phyloP scores from a whole-genome alignment of 257 asterid species.

The Solanum chiquidenum region DNA sequence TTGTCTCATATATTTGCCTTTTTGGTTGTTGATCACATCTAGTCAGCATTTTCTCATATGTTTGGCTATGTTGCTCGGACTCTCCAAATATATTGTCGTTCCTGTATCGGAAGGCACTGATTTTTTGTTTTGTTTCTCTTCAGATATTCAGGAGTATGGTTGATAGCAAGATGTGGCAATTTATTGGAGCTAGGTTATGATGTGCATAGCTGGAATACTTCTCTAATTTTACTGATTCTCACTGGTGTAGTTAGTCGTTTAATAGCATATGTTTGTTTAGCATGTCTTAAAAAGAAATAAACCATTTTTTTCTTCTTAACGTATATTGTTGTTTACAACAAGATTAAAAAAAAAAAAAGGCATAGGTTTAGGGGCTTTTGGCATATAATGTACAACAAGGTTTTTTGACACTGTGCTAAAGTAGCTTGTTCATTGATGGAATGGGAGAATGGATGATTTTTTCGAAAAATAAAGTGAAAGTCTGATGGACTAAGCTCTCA shows the following conservation, averaged over 20 bases:
- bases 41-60: not conserved
- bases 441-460: not conserved
- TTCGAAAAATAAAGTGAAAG: not conserved
- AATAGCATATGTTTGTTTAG: conserved; percentile 65
- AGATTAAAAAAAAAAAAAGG: not conserved
- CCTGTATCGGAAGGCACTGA: not conserved
- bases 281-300: conserved; percentile 57
- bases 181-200: conserved; percentile 58
- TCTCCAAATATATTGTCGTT: not conserved
- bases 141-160: conserved; percentile 85
- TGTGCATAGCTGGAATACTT: conserved; percentile 44
- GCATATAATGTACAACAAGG: not conserved
- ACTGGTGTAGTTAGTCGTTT: conserved; percentile 54
- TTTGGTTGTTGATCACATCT: not conserved
- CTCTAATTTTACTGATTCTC: conserved; percentile 33
- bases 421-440: not conserved
- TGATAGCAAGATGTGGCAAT: conserved; percentile 79
- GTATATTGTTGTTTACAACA: not conserved
- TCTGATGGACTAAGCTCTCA: not conserved
- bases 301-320: not conserved
- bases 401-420: not conserved
- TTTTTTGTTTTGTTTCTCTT: not conserved
- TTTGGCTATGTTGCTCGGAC: not conserved
- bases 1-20: not conserved
- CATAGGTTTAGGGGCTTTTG: not conserved